A percentile compares a stretch with the other conserved stretches of the same genome.
These are phyloP conservation scores for Cladophialophora chaetospira DNA, from an alignment of 2,329 filamentous ascomycete genomes.

Conservation along the genomic window DNA sequence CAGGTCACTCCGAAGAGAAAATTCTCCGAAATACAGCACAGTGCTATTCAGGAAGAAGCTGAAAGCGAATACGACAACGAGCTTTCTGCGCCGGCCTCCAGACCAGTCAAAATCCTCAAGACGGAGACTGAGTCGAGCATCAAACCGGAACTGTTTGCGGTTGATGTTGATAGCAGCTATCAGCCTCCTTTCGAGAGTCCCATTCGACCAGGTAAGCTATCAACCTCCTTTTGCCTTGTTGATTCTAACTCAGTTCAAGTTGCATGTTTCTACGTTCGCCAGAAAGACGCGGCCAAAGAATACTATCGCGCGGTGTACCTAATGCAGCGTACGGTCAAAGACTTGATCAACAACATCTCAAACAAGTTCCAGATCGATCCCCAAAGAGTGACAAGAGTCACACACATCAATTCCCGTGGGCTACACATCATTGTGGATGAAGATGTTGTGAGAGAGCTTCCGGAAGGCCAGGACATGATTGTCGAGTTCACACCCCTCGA, in stretches of 20 bases:
- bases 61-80: slow-evolving; percentile 27
- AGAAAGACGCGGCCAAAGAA: slow-evolving; percentile 55
- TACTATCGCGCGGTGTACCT: slow-evolving; percentile 87
- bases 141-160: slow-evolving; percentile 32
- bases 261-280: slow-evolving; percentile 81
- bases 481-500: slow-evolving; percentile 68
- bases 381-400: slow-evolving; percentile 67
- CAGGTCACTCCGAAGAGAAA: slow-evolving; percentile 48
- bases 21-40: slow-evolving; percentile 31
- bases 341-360: slow-evolving; percentile 72
- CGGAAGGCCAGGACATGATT: slow-evolving; percentile 88
- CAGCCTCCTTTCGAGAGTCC: slow-evolving; percentile 72
- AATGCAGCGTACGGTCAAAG: slow-evolving; percentile 70
- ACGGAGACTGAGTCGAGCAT: slow-evolving; percentile 14
- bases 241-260: slow-evolving; percentile 53
- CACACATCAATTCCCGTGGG: slow-evolving; percentile 73
- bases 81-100: slow-evolving; percentile 5
- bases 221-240: background rate
- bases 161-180: slow-evolving; percentile 87
- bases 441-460: slow-evolving; percentile 78
- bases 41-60: slow-evolving; percentile 28
- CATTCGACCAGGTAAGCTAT: slow-evolving; percentile 63
- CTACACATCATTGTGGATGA: slow-evolving; percentile 87
- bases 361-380: slow-evolving; percentile 80
- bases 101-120: slow-evolving; percentile 30